Conservation (phyloP, 306 rosid species). For the Ormosia semicastrata region DNA sequence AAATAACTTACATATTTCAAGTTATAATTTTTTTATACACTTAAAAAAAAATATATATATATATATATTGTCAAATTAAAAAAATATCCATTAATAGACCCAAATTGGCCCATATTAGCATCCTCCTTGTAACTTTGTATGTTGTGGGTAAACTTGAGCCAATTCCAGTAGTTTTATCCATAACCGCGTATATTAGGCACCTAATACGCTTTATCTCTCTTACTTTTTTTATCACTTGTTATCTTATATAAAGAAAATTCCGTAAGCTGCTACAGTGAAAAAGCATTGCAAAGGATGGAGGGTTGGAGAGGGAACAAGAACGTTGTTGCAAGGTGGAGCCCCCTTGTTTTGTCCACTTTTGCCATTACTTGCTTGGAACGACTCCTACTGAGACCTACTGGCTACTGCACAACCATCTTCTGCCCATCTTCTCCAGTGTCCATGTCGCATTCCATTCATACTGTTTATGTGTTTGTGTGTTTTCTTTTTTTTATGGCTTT, state of each 20-base stretch:
- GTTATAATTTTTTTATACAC: no score
- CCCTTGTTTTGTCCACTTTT: neutral
- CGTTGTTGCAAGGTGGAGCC: conserved; percentile 22
- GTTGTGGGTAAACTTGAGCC: no score
- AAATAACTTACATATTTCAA: no score
- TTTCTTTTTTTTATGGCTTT: neutral
- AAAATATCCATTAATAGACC: no score
- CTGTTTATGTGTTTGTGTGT: neutral
- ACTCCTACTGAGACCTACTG: neutral
- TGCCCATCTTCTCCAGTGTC: neutral
- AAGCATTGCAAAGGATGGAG: neutral
- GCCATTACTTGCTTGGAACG: neutral
- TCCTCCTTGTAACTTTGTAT: no score
- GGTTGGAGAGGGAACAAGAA: neutral
- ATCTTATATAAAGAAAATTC: no score
- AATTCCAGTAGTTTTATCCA: no score
- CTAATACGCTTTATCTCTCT: neutral
- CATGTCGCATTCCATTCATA: neutral
- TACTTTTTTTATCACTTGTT: neutral
- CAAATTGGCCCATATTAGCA: no score
- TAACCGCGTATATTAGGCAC: no score
- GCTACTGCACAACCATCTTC: neutral
- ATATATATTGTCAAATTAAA: no score
- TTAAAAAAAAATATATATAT: no score
- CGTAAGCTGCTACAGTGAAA: neutral